Base-by-base conservation (phyloP, 140 eudicot species). In the Anethum foeniculum region DNA sequence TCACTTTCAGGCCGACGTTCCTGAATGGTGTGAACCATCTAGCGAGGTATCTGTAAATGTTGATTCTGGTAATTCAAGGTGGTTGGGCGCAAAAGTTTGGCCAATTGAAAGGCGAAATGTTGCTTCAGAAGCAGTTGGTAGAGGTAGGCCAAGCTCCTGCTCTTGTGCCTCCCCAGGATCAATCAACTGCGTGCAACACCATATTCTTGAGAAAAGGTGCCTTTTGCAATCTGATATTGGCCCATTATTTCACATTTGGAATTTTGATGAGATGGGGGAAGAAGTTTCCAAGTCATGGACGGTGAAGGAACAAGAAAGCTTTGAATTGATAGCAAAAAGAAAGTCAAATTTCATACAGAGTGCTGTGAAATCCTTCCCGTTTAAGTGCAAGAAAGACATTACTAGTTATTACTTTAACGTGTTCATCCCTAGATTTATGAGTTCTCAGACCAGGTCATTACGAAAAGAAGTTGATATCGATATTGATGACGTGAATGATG, bases 31-130 rank as follows among this genome's bases (percentile, higher is more conserved):
- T 6, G 90, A 86, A 67, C 89, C 91, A 51, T 41, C 79, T 13
- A 67, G 80, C 41, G 77, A 76, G 36, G 71, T 27, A 62, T 58
- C 30, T 75, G 67, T 52, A 71, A 58, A 78, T 18, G 75, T 39
- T 34, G 80, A 86, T 73, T 78, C 80, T 76, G 72, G 75, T 49
- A 47, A 81, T 56, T 90, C 86, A 56, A 92, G 85, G 77, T 88
- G 90, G 90, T 80, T 88, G 85, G 97, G 97, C 44, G 87, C 92
- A 39, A 60, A 74, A 76, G 79, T 88, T 80, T 92, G 97, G 93
- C 85, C 97, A 19, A 69, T 81, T 32, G 83, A 81, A 80, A 73
- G 78, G 43, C 38, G 41, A 38, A 79, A 56, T n/a, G 46, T 21
- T 1, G 79, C 82, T 39, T 54, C 44, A 28, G 83, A 82, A 82